phyloP scores from a whole-genome alignment of 2,329 filamentous ascomycete species.

The Fusarium succisae region DNA sequence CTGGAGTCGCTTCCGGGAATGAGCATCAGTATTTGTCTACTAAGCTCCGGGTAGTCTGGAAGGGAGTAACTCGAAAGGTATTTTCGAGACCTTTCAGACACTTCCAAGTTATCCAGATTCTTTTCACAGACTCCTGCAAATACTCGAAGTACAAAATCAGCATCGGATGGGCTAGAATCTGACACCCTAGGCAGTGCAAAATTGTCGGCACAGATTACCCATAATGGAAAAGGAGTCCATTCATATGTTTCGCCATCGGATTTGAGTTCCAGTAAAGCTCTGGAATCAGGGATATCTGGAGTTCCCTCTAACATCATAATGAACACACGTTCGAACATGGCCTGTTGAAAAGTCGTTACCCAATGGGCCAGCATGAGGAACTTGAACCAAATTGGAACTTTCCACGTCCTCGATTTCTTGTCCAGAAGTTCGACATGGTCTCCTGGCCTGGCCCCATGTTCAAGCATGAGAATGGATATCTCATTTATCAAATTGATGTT shows the following conservation, averaged over 20 bases:
- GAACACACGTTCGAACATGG: background rate
- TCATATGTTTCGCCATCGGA: background rate
- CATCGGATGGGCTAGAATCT: background rate
- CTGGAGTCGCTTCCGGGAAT: background rate
- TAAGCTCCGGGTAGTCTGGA: background rate
- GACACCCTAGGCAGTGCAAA: background rate
- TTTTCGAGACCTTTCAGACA: background rate
- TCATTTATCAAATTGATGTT: background rate
- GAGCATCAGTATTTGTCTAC: background rate
- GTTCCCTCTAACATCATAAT: background rate
- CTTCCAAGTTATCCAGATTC: background rate
- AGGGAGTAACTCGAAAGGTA: background rate
- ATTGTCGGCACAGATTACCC: background rate
- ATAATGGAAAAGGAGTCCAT: background rate
- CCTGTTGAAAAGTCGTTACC: background rate
- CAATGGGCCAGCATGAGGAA: background rate
- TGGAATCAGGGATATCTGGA: background rate
- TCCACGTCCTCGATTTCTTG: background rate
- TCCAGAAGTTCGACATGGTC: background rate
- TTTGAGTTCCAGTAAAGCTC: background rate
- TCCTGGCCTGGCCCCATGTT: background rate
- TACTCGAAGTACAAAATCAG: background rate
- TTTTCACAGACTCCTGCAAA: background rate
- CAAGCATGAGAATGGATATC: background rate
- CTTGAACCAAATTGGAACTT: constrained; percentile 1